phyloP scores from a whole-genome alignment of 192 early-diverging fungal genomes.

The Linderina pennispora region DNA sequence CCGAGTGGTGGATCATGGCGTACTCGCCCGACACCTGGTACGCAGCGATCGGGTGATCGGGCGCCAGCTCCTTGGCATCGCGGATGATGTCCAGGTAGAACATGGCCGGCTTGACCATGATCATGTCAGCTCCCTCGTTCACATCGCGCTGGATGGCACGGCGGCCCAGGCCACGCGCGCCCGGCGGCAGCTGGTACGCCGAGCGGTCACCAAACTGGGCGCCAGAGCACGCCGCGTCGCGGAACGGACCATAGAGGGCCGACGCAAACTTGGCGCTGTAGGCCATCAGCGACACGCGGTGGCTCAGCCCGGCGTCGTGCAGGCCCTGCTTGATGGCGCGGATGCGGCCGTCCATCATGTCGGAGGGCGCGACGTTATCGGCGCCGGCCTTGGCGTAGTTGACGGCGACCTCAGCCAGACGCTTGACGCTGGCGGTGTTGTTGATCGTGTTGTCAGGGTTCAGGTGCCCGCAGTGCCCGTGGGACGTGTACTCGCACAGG shows the following conservation, averaged over 20 bases:
- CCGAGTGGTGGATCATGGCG: conserved; percentile 79
- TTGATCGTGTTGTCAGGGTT: conserved; percentile 75
- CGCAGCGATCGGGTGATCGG: conserved; percentile 89
- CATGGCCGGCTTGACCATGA: conserved; percentile 96
- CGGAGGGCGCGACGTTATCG: conserved; percentile 87
- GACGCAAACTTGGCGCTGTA: conserved; percentile 97
- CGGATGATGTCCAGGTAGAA: conserved; percentile 95
- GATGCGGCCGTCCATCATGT: conserved; percentile 98
- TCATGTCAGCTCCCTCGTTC: conserved; percentile 89
- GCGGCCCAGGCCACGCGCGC: conserved; percentile 82
- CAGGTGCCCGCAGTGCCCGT: conserved; percentile 92
- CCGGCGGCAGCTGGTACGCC: conserved; percentile 91
- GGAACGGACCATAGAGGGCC: conserved; percentile 95
- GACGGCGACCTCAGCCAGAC: conserved; percentile 79
- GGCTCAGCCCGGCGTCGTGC: conserved; percentile 62
- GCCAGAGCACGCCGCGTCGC: conserved; percentile 93
- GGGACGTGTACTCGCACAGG: conserved; percentile 91
- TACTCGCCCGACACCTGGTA: conserved; percentile 95
- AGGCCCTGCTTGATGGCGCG: conserved; percentile 85
- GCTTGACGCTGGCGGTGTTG: conserved; percentile 68
- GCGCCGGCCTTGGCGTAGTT: conserved; percentile 89
- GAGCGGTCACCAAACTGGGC: conserved; percentile 87
- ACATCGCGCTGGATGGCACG: conserved; percentile 85
- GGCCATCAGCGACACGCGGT: conserved; percentile 85
- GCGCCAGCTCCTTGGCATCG: conserved; percentile 66